Evolutionary conservation across 805 yeast genomes (phyloP).

Genomic region (Candida berthetii): DNA sequence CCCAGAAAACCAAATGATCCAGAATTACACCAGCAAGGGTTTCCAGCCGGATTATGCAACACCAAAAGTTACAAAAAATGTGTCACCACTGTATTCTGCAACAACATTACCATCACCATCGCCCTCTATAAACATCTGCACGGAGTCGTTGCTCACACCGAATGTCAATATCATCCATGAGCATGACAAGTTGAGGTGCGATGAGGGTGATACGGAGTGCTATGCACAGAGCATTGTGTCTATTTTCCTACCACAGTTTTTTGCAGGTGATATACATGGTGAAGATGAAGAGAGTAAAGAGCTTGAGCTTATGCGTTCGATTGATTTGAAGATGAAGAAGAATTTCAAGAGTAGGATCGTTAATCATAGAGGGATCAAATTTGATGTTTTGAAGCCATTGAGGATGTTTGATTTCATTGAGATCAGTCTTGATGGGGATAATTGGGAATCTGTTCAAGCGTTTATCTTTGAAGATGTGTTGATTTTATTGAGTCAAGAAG

Average conservation of each 20-base stretch:
- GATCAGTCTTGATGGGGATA: constrained; percentile 34
- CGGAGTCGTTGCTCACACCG: constrained; percentile 9
- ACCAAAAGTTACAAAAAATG: background rate
- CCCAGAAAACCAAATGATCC: constrained; percentile 15
- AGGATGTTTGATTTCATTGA: constrained; percentile 35
- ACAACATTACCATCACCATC: background rate
- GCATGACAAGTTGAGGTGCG: constrained; percentile 13
- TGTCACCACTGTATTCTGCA: background rate
- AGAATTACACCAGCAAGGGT: constrained; percentile 1
- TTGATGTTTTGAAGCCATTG: constrained; percentile 18
- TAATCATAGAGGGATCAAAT: constrained; percentile 9
- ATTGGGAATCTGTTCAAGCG: constrained; percentile 32
- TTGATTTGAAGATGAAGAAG: constrained; percentile 8
- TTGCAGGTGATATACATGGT: constrained; percentile 10
- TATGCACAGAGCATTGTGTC: constrained; percentile 9
- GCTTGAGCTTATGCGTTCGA: constrained; percentile 4
- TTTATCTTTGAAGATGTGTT: constrained; percentile 27
- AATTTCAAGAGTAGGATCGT: constrained; percentile 1
- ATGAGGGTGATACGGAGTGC: constrained; percentile 4
- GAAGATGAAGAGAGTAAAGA: constrained; percentile 3
- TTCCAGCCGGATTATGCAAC: background rate
- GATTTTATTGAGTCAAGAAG: constrained; percentile 19
- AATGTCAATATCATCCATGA: constrained; percentile 16
- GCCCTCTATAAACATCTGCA: constrained; percentile 2
- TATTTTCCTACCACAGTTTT: constrained; percentile 3